A percentile compares a stretch with the other conserved stretches of the same genome.
phyloP scores from a whole-genome alignment of 1,284 basidiomycete genomes.

The Coniferiporia sulphurascens region DNA sequence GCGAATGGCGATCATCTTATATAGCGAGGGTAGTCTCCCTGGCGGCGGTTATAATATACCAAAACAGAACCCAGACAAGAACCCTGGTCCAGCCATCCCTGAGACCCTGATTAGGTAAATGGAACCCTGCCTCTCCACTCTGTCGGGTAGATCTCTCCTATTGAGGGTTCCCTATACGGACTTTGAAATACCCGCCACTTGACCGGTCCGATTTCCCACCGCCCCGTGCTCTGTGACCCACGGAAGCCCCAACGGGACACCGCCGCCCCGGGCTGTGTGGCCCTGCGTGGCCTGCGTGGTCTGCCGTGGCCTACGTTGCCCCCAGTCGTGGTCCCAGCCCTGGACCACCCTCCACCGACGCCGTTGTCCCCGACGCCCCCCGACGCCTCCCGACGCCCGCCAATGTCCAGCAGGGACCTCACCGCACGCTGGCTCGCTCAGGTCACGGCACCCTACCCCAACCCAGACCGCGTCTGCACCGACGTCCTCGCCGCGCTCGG shows the following conservation, averaged over 20 bases:
- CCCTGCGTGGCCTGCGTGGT: too few relatives aligned
- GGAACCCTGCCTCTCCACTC: not conserved
- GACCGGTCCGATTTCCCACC: not conserved
- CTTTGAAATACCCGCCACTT: not conserved
- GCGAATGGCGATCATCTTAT: not conserved
- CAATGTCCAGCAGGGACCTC: conserved; percentile 26
- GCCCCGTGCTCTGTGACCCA: not conserved
- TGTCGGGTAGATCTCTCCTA: not conserved
- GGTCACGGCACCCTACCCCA: conserved; percentile 60
- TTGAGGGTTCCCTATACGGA: not conserved
- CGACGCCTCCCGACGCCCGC: too few relatives aligned
- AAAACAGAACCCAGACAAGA: not conserved
- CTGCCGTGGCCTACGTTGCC: too few relatives aligned
- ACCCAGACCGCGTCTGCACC: conserved; percentile 42
- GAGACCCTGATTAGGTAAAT: not conserved
- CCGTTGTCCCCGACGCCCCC: not conserved
- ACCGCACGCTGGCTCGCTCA: conserved; percentile 72
- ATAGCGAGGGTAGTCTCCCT: not conserved
- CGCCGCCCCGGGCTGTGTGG: too few relatives aligned
- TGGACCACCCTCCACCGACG: not conserved
- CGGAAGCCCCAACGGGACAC: not conserved
- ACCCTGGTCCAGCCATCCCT: not conserved
- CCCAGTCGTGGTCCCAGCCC: too few relatives aligned
- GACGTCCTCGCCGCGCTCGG: conserved; percentile 68
- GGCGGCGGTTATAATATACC: not conserved